A percentile compares a stretch with the other conserved stretches of the same genome.
These are phyloP conservation scores for Sugiyamaella japonica DNA, from an alignment of 1,139 yeast genomes.

Conservation along the genomic window DNA sequence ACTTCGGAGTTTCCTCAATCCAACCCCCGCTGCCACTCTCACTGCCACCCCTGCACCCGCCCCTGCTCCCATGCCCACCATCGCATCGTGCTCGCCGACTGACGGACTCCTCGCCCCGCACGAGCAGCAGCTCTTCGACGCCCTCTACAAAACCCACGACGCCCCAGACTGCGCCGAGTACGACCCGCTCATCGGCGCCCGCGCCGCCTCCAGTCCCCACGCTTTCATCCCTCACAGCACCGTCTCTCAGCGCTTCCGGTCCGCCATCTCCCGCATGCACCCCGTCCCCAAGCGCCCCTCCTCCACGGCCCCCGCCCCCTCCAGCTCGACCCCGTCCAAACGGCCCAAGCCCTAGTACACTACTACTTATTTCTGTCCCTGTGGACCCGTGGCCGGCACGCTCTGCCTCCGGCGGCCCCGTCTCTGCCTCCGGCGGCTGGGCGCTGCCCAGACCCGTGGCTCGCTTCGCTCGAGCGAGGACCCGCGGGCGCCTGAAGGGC, in stretches of 20 bases:
- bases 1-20: slow-evolving; percentile 2
- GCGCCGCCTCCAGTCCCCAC: slow-evolving; percentile 15
- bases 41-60: neutral
- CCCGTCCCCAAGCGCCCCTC: slow-evolving; percentile 1
- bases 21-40: neutral
- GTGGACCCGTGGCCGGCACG: too few relatives aligned
- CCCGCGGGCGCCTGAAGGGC: neutral
- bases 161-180: slow-evolving; percentile 18
- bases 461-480: too few relatives aligned
- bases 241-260: slow-evolving; percentile 25
- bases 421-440: too few relatives aligned
- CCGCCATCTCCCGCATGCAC: slow-evolving; percentile 8
- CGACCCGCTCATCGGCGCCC: slow-evolving; percentile 30
- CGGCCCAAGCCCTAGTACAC: too few relatives aligned
- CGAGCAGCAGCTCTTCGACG: slow-evolving; percentile 24
- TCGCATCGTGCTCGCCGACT: slow-evolving; percentile 1
- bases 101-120: slow-evolving; percentile 13
- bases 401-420: too few relatives aligned
- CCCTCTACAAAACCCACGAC: slow-evolving; percentile 25
- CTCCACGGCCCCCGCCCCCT: neutral
- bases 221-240: slow-evolving; percentile 29
- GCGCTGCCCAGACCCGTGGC: too few relatives aligned
- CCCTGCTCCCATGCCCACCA: neutral
- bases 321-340: too few relatives aligned
- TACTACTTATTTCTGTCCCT: too few relatives aligned